Percentiles rank a stretch among this genome's conserved stretches.
These are phyloP conservation scores for Pseudocercospora fuligena DNA, from an alignment of 2,329 filamentous ascomycete species.

Conservation along the genomic window DNA sequence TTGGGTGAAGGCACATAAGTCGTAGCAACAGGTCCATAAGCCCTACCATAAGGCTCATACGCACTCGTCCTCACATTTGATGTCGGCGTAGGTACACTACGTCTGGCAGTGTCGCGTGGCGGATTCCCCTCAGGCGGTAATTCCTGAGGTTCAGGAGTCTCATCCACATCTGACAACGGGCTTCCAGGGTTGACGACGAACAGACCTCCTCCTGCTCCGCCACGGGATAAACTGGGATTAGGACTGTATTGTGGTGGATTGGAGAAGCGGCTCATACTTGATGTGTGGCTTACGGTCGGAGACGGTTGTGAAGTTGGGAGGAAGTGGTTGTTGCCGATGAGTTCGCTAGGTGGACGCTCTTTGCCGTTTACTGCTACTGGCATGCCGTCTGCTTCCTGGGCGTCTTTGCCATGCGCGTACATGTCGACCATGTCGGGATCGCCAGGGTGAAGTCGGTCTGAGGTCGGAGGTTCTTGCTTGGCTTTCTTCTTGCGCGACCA, in stretches of 20 bases:
- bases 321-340: constrained; percentile 19
- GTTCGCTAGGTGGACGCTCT: constrained; percentile 14
- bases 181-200: not conserved
- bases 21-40: constrained; percentile 1
- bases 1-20: constrained; percentile 2
- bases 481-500: constrained; percentile 15
- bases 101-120: not conserved
- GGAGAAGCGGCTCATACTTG: not conserved
- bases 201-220: not conserved
- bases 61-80: not conserved
- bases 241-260: not conserved
- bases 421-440: constrained; percentile 19
- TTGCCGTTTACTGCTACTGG: constrained; percentile 10
- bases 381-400: constrained; percentile 20
- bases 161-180: not conserved
- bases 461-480: constrained; percentile 16
- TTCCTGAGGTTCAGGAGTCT: constrained; percentile 13
- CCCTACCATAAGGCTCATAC: constrained; percentile 6
- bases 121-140: constrained; percentile 20
- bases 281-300: not conserved
- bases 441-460: constrained; percentile 11
- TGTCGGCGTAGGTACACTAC: not conserved
- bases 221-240: not conserved
- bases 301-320: not conserved
- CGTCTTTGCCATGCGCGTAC: constrained; percentile 21